Base-by-base conservation (phyloP, 2,329 filamentous ascomycete species). In the Neocucurbitaria cava region DNA sequence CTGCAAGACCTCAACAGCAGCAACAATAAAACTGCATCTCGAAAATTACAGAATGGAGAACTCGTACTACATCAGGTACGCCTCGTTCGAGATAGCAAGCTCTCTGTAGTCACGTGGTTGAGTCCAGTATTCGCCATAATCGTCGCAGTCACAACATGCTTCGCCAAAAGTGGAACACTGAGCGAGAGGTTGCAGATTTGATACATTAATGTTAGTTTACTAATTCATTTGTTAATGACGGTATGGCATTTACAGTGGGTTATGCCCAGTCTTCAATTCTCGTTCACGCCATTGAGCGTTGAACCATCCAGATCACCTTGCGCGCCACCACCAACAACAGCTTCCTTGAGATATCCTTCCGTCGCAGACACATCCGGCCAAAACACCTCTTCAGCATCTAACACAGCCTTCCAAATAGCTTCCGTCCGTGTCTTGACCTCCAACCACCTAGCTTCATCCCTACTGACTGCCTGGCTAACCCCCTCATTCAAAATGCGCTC, bases 401-500 rank as follows among this genome's bases (percentile, higher is more conserved):
- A 42, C 30, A 73, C 52, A 8, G 63, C 58, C 36, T 51, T 56
- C 69, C 70, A 75, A 3, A 68, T 58, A 0, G 38, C 47, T 46
- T 65, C 63, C 11, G 68, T 62, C 33, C 72, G 56, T 8, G 44
- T 42, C 52, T 64, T 59, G 5, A 74, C 58, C 31, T 68, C 56
- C 23, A 26, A 44, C 63, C 61, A 68, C 47, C 49, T 41, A 31
- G 33, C 52, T 13, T 68, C 61, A 39, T 74, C 62, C 3, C 51
- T 48, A 2, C 46, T 47, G 0, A 70, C 58, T 1, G 61, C 69
- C 17, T 61, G 31, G 26, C 58, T 46, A 0, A 73, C 69, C 15
- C 65, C 70, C 30, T 80, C 77, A 68, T 89, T 85, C 51, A 88
- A 76, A 7, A 88, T 78, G 20, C 68, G 73, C 23, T 80, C 83